Evolutionary conservation across 2,329 filamentous ascomycete species (phyloP).

Genomic region (Exophiala spinifera): DNA sequence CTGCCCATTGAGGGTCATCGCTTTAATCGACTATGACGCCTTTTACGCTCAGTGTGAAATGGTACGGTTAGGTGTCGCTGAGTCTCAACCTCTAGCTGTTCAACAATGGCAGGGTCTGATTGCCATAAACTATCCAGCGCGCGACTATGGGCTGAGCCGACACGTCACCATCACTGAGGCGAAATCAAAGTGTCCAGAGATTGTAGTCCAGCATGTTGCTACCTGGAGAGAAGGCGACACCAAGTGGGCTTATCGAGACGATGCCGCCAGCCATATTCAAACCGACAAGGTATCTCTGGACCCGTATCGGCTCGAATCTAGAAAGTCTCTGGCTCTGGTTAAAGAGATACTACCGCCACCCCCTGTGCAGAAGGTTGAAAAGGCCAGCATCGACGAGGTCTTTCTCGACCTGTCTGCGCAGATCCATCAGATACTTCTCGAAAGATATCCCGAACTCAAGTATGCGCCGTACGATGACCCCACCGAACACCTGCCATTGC

Average conservation of each 20-base stretch:
- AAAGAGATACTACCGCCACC: constrained; percentile 66
- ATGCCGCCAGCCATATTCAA: constrained; percentile 73
- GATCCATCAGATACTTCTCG: constrained; percentile 69
- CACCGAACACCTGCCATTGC: constrained; percentile 67
- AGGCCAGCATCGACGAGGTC: constrained; percentile 92
- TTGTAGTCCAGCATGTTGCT: constrained; percentile 87
- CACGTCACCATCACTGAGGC: constrained; percentile 80
- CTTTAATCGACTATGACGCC: constrained; percentile 92
- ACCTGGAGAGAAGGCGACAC: constrained; percentile 92
- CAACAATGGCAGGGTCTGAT: constrained; percentile 96
- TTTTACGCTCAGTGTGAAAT: constrained; percentile 98
- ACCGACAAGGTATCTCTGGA: constrained; percentile 94
- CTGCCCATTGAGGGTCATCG: constrained; percentile 79
- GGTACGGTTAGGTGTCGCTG: constrained; percentile 71
- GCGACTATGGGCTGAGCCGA: constrained; percentile 72
- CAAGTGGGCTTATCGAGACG: constrained; percentile 85
- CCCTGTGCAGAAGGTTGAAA: constrained; percentile 73
- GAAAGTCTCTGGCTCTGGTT: constrained; percentile 75
- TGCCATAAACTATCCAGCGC: constrained; percentile 91
- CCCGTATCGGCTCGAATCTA: constrained; percentile 80
- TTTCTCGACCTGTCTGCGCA: constrained; percentile 89
- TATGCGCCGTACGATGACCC: constrained; percentile 70
- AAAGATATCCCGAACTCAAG: constrained; percentile 71
- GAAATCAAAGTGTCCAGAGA: constrained; percentile 76
- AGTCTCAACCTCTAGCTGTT: constrained; percentile 80